Evolutionary conservation across 331 rosid genomes (phyloP), one percentile per base, ranked within the genome.

Genomic region (Arachis monticola): DNA sequence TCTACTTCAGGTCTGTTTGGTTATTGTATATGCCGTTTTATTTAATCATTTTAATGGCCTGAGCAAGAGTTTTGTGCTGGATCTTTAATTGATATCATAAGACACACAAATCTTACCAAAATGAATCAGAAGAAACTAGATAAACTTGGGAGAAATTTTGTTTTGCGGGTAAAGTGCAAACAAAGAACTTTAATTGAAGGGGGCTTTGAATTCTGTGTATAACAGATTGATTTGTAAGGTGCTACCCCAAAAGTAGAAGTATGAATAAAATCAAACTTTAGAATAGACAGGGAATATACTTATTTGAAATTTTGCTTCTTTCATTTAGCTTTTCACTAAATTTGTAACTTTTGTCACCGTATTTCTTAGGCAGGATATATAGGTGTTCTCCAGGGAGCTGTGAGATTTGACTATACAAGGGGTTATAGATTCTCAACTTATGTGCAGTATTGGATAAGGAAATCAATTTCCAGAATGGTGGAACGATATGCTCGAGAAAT

Each of bases 371-470:
- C 97, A 59, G 96, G 99, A 86, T 82, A 79, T 58, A 17, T 84
- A 52, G 96, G 95, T 61, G 91, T 91, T 60, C 97, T 93, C 69
- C 96, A 83, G 82, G 98, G 98, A 70, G 97, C 93, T 2, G 96
- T 85, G 76, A 85, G 96, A 84, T 93, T 91, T 78, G 98, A 93
- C 73, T 81, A 75, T 32, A 77, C 88, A 47, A 87, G 86, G 76
- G 98, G 98, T 45, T 88, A 85, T 77, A 83, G 83, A 84, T 88
- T 93, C 87, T 91, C 98, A 67, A 93, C 98, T 59, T 93, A 91
- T 81, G 96, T 85, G 52, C 96, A 90, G 45, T 91, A 87, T 80
- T 93, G 97, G 98, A 90, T 91, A 75, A 88, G 92, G 83, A 91
- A 87, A 81, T 84, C 97, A 64, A 91, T 93, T 92, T 91, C 89